Base-by-base conservation (phyloP, 1,284 basidiomycete genomes). In the Stereum hirsutum region DNA sequence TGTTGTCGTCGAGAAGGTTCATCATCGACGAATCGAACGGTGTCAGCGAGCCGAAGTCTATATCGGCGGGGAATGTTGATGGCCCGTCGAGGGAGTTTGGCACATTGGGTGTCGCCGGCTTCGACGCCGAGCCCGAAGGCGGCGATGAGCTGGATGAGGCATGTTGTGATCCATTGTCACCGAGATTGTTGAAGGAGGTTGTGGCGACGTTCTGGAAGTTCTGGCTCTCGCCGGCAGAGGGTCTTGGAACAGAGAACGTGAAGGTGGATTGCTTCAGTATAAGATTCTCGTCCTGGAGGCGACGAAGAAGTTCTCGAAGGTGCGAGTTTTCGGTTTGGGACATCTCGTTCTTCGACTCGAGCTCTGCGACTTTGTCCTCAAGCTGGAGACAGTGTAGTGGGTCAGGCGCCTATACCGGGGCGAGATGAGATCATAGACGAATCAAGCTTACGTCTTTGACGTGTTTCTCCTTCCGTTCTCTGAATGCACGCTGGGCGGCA, bases 401-500 rank as follows among this genome's bases (percentile, higher is more conserved):
- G 34, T 27, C 35, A 37, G 25, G 33, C 25, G 68, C 27, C 34
- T 0, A 27, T 19, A 42, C 23, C 24, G n/a, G 44, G 40, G 46
- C 15, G 42, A 46, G 49, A 19, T 6, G 23, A n/a, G n/a, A n/a
- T n/a, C 1, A 10, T 6, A 14, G 12, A 23, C 6, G 31, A 31
- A 30, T 21, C 26, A 27, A 10, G 72, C 84, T 66, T 55, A 89
- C 88, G 56, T 90, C 88, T 59, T 85, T 85, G 48, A 90, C 88
- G 62, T 90, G 88, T 55, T 86, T 88, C 63, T 91, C 87, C 64
- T 90, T 90, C 44, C 88, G 75, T 59, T 90, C 87, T 39, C 87
- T 70, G 64, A 90, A 91, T 1, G 88, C 88, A 43, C 87, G 75
- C 57, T 91, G 88, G 10, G 87, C 87, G 1, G 88, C 88, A 39